Evolutionary conservation across 2,329 filamentous ascomycete genomes (phyloP).

Genomic region (Fusarium miscanthi): DNA sequence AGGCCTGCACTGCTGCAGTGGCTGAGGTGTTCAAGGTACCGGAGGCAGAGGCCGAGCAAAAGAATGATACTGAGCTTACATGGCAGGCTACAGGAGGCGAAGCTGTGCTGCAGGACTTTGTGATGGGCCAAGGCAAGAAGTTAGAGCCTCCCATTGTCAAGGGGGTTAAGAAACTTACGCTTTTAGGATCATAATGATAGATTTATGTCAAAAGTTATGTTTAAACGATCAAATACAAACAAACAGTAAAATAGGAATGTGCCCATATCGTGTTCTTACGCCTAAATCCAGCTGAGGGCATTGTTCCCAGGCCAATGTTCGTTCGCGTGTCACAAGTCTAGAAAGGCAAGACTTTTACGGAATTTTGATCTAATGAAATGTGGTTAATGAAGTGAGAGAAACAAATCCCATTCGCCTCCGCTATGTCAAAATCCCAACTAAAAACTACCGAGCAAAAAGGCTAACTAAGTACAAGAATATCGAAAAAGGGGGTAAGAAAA

Average conservation of each 20-base stretch:
- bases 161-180: constrained; percentile 60
- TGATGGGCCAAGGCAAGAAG: constrained; percentile 58
- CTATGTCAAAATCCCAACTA: constrained; percentile 45
- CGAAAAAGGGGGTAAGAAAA: constrained; percentile 23
- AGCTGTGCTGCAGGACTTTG: constrained; percentile 63
- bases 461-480: constrained; percentile 31
- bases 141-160: constrained; percentile 62
- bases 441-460: constrained; percentile 29
- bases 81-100: constrained; percentile 60
- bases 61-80: constrained; percentile 35
- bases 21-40: constrained; percentile 71
- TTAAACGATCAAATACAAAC: constrained; percentile 16
- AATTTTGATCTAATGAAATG: not conserved
- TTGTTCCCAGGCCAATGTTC: not conserved
- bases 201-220: constrained; percentile 10
- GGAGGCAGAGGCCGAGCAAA: constrained; percentile 25
- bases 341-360: not conserved
- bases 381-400: not conserved
- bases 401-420: constrained; percentile 49
- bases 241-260: not conserved
- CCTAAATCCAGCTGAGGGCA: not conserved
- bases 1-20: constrained; percentile 73
- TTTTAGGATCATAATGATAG: constrained; percentile 57
- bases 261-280: not conserved
- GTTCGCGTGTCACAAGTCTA: not conserved